Base-by-base conservation (phyloP, 2,329 filamentous ascomycete genomes). In the Stromatinia cepivora region DNA sequence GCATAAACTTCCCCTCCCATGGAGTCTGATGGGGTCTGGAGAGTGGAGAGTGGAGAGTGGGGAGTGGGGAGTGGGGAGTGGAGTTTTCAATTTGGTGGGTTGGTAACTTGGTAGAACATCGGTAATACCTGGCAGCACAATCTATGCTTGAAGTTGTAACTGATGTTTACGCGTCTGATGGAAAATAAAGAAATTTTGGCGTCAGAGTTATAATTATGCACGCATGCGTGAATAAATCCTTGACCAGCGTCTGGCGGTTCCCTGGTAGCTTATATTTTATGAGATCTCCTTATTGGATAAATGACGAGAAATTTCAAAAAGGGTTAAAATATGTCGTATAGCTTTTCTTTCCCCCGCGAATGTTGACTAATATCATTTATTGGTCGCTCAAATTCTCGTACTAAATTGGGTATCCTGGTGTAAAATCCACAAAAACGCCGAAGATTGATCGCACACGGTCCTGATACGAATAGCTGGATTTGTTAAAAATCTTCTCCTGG, bases 1-100 rank as follows among this genome's bases (percentile, higher is more conserved):
- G 56, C 28, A 59, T 42, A 42, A 36, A 61, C 56, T 48, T 39
- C n/a, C 34, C 28, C 28, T 69, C 25, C 25, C n/a, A 50, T 53
- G 45, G 66, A 53, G 56, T 69, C 66, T 46, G 39, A 46, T 53
- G 36, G 48, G 46, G 58, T 63, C 66, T 64, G 36, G 66, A 64
- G 48, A 63, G 59, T 17, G 63, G 63, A 58, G 63, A 39, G 57
- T 39, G 57, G 57, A 9, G 42, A n/a, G n/a, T 52, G 34, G 46
- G 45, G 48, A 63, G 59, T 17, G 63, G 63, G 46, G 63, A 39
- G 42, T 62, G 58, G 58, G 22, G 59, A 25, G 58, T 62, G 58
- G 58, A 58, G 45, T 66, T 42, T 36, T 50, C 45, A 50, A 50
- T 11, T 4, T 57, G 52, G 36, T 58, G 36, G 50, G 63, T 46